Base-by-base conservation (phyloP, 2,329 filamentous ascomycete genomes). In the Colletotrichum limetticola region DNA sequence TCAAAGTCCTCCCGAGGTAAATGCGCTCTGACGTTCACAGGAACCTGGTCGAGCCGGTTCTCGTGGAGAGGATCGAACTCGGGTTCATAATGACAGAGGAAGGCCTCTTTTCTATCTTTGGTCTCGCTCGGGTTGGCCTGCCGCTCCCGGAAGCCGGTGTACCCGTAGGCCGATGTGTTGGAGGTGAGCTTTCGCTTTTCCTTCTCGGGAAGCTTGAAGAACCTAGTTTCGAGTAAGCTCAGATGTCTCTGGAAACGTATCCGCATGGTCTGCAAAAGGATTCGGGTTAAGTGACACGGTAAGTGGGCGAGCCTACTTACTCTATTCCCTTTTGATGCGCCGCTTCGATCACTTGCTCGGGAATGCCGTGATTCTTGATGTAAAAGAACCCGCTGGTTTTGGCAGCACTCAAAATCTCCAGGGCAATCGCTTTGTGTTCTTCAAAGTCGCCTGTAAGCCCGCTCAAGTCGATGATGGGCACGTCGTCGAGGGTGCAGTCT, bases 311-410 rank as follows among this genome's bases (percentile, higher is more conserved):
- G 19, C 42, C 74, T 19, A 19, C 37, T 79, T 81, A 5, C 67
- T 67, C 68, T 68, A 80, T 65, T 16, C 75, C 76, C 66, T 75
- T 74, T 32, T 62, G 30, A 66, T 75, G 71, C 1, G 76, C 71
- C 1, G 68, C 68, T 2, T 75, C 68, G 14, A 82, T 83, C 5
- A 75, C 75, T 35, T 79, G 76, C 35, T 82, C 77, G 0, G 79
- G 66, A 14, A 86, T 84, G 0, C 83, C 83, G 75, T 86, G 83
- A 55, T 86, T 85, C 72, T 82, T 82, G 71, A 86, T 80, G 69
- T 87, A 87, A 75, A 87, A 87, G 76, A 87, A 87, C 0, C 85
- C 85, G 0, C 81, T 86, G 49, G 81, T 84, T 26, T 84, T 78
- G 4, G 84, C 82, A 0, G 85, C 85, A 12, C 78, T 75, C 60